Evolutionary conservation across 495 filamentous ascomycete genomes (phyloP).

Genomic region (Hypoxylon fuscum): DNA sequence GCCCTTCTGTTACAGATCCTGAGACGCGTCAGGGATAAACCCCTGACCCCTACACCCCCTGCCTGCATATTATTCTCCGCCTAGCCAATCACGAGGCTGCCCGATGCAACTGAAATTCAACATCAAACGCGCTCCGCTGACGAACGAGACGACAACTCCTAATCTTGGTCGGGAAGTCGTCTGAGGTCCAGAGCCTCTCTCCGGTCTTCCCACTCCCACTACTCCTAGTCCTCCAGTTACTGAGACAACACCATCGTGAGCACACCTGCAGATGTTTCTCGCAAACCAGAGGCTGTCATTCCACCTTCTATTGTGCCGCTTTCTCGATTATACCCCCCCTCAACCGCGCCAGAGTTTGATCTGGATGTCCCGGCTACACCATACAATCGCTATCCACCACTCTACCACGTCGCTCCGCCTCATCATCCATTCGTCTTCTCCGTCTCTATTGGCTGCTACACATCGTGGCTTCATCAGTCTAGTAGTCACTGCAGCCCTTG

Average conservation of each 20-base stretch:
- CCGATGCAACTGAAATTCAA: slow-evolving; percentile 41
- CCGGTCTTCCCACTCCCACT: not conserved
- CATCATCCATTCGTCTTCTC: slow-evolving; percentile 18
- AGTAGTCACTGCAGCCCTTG: slow-evolving; percentile 16
- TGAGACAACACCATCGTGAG: slow-evolving; percentile 20
- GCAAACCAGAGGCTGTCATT: slow-evolving; percentile 20
- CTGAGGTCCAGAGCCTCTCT: slow-evolving; percentile 28
- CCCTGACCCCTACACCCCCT: slow-evolving; percentile 37
- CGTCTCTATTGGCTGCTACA: slow-evolving; percentile 26
- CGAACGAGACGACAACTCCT: slow-evolving; percentile 43
- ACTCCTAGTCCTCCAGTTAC: not conserved
- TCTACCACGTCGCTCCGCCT: slow-evolving; percentile 34
- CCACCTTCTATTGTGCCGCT: slow-evolving; percentile 12
- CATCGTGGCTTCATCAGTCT: slow-evolving; percentile 29
- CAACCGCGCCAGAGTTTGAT: slow-evolving; percentile 42
- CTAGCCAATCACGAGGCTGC: slow-evolving; percentile 29
- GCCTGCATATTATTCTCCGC: slow-evolving; percentile 40
- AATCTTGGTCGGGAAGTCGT: slow-evolving; percentile 37
- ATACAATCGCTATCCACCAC: slow-evolving; percentile 23
- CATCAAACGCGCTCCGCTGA: slow-evolving; percentile 43
- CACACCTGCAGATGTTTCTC: slow-evolving; percentile 18
- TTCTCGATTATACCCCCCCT: slow-evolving; percentile 39
- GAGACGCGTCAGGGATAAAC: slow-evolving; percentile 40
- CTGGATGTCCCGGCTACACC: slow-evolving; percentile 29
- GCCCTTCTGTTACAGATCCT: slow-evolving; percentile 40